Percentiles rank a stretch among this genome's conserved stretches.
Conservation (phyloP, 768 basidiomycete genomes). For the Cyathus striatus region DNA sequence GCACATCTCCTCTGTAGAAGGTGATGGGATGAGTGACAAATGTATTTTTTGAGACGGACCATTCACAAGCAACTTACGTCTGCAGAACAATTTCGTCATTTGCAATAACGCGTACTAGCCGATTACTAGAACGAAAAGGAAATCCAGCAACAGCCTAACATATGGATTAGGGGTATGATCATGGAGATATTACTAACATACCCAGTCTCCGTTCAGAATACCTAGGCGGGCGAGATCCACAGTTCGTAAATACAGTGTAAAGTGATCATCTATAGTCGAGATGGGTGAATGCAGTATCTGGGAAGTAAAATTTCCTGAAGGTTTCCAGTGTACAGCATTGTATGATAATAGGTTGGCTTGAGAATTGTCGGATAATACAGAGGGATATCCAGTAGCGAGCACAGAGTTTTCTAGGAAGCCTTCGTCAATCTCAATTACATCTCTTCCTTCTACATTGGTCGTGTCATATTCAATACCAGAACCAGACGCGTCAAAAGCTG, state of each 20-base stretch:
- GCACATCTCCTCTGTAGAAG: too few relatives aligned
- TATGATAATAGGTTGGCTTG: too few relatives aligned
- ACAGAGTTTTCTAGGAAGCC: slow-evolving; percentile 62
- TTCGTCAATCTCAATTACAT: slow-evolving; percentile 66
- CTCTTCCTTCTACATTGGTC: slow-evolving; percentile 28
- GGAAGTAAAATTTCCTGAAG: slow-evolving; percentile 15
- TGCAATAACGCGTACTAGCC: too few relatives aligned
- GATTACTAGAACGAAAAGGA: slow-evolving; percentile 24
- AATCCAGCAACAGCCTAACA: slow-evolving; percentile 40
- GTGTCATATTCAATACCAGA: too few relatives aligned
- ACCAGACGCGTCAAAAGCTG: too few relatives aligned
- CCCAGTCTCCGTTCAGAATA: slow-evolving; percentile 76
- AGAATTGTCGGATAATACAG: too few relatives aligned
- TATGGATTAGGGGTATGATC: slow-evolving; percentile 6
- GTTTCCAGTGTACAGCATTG: too few relatives aligned
- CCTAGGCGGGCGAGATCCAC: slow-evolving; percentile 64
- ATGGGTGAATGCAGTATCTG: slow-evolving; percentile 26
- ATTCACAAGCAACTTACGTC: too few relatives aligned
- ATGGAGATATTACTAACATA: slow-evolving; percentile 19
- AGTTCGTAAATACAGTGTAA: slow-evolving; percentile 57
- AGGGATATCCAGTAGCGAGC: too few relatives aligned
- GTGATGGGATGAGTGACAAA: too few relatives aligned
- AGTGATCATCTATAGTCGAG: slow-evolving; percentile 37
- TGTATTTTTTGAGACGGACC: too few relatives aligned
- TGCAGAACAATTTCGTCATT: too few relatives aligned